Evolutionary conservation across 2,329 filamentous ascomycete genomes (phyloP), one percentile per base, ranked within the genome.

Genomic region (Alternaria sp.): DNA sequence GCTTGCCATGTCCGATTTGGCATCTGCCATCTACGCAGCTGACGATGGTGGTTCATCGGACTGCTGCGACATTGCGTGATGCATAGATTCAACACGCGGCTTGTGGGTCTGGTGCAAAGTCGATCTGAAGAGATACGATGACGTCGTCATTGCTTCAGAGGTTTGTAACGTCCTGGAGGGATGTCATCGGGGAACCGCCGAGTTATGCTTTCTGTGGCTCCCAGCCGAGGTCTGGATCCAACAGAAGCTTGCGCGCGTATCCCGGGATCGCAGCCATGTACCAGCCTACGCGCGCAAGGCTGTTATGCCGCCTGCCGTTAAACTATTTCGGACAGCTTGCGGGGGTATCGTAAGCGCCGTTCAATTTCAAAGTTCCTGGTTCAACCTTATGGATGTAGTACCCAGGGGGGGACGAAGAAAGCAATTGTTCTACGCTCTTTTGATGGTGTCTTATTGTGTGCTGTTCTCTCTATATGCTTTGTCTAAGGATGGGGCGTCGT

Each of bases 101-200:
- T 5, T 36, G 30, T 51, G 26, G 34, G 30, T 22, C 32, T 30
- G 39, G 53, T 24, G 42, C 24, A 26, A 20, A 36, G n/a, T 42
- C 16, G 30, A 52, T 54, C 18, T 43, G 26, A 20, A 14, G 34
- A 34, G 28, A 34, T 42, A 14, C 16, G n/a, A 34, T 54, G 11
- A 36, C 44, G 42, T 54, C 42, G 55, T 42, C 42, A 34, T 58
- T 48, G 42, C 24, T 52, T 38, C 18, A 34, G 26, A 56, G 11
- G 12, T 16, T 24, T 20, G 39, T 12, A 11, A 26, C 16, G 46
- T 49, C 24, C 46, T 36, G 30, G 14, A 28, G 8, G 28, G 32
- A 36, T 44, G 42, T 9, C 42, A 30, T 34, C 49, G 49, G 16
- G 44, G 34, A 42, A 26, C 24, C 7, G 20, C 36, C 30, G 20